Evolutionary conservation across 1,139 yeast genomes (phyloP).

Genomic region (Saccharomyces hybrid): DNA sequence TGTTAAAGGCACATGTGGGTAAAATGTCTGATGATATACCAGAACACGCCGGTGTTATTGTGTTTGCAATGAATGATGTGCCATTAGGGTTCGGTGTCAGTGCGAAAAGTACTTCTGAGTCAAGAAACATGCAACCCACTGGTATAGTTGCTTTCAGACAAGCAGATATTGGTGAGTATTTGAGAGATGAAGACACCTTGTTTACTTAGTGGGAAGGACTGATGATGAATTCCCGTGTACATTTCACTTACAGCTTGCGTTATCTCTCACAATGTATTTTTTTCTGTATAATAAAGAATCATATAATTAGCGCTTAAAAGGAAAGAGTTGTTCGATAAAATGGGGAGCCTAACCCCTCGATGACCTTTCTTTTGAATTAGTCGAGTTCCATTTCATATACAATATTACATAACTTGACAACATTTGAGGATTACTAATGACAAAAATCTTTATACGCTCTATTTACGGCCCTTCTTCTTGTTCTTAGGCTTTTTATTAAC

Average conservation of each 20-base stretch:
- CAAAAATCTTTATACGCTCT: background rate
- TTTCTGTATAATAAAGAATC: background rate
- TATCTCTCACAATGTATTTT: background rate
- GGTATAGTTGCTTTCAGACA: constrained; percentile 94
- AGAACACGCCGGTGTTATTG: constrained; percentile 93
- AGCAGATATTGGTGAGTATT: constrained; percentile 94
- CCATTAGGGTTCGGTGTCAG: constrained; percentile 96
- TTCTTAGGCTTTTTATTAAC: constrained; percentile 27
- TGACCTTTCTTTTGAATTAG: background rate
- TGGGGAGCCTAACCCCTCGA: constrained; percentile 4
- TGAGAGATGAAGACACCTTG: constrained; percentile 95
- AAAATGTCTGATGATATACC: constrained; percentile 96
- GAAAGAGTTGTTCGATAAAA: background rate
- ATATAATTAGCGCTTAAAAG: background rate
- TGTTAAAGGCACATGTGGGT: constrained; percentile 92
- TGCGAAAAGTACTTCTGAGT: constrained; percentile 86
- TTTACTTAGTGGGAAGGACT: constrained; percentile 48
- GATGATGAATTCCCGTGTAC: background rate
- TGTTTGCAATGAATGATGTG: constrained; percentile 83
- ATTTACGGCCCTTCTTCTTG: constrained; percentile 31
- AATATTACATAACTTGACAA: constrained; percentile 1
- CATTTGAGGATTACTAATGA: constrained; percentile 3
- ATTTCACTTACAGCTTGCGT: background rate
- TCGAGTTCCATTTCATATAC: background rate
- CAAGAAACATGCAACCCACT: constrained; percentile 83